Base-by-base conservation (phyloP, 1,139 yeast genomes). In the Taphrina wiesneri region DNA sequence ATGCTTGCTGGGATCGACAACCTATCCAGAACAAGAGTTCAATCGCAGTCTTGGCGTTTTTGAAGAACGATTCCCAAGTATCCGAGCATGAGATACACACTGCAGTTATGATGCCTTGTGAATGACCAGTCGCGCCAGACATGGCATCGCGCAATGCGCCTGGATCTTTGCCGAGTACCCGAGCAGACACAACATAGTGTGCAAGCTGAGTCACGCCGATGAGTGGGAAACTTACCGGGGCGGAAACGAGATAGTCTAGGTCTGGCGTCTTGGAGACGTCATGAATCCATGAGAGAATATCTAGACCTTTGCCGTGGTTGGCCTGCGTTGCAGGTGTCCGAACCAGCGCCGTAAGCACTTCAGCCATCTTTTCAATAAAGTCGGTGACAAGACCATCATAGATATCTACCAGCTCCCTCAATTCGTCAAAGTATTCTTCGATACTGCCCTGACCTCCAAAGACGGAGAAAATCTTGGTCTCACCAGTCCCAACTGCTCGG, bases 381-480 rank as follows among this genome's bases (percentile, higher is more conserved):
- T 88, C 95, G 54, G 83, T 79, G 69, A 91, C 81, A 70, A 93
- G 82, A 34, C 89, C 90, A 71, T 86, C 82, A 80, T 95, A 93
- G 69, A 86, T 82, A 70, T 84, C 81, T 80, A 88, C 87, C 69
- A 91, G 78, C 72, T 91, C 96, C 77, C 96, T 86, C 75, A 93
- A 85, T 81, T 95, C 99, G 75, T 92, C 97, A 75, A 93, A 93
- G 81, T 91, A 93, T 76, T 93, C 98, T 75, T 95, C 98, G 63
- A 96, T 87, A 80, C 90, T 92, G 79, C 99, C 99, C 81, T 93
- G 99, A 74, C 99, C 99, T 77, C 99, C 99, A 74, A 93, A 93
- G 71, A 93, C 86, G 70, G 97, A 96, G 69, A 83, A 85, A 68
- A 91, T 78, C 69, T 82, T 79, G 65, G 95, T 91, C 68, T 79